Percentiles rank a stretch among this genome's conserved stretches.
Conservation (phyloP, 768 basidiomycete genomes). For the Leccinum fibrillosum region DNA sequence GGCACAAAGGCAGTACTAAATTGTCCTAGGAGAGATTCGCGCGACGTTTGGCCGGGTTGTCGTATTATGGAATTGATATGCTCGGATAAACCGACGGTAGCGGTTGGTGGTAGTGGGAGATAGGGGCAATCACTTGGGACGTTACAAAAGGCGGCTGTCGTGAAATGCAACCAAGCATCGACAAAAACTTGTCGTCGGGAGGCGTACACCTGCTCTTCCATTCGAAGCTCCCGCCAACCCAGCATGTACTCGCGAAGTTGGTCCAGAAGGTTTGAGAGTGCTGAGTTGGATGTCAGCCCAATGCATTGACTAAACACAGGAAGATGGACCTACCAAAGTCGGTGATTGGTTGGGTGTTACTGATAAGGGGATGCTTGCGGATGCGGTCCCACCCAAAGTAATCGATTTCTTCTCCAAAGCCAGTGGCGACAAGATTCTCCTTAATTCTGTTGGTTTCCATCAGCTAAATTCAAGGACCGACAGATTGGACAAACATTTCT, state of each 20-base stretch:
- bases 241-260: slow-evolving; percentile 26
- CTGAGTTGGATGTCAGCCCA: slow-evolving; percentile 17
- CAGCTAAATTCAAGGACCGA: neutral
- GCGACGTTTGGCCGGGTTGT: slow-evolving; percentile 6
- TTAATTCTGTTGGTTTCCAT: slow-evolving; percentile 18
- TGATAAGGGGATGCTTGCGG: slow-evolving; percentile 28
- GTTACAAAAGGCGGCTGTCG: slow-evolving; percentile 10
- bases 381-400: slow-evolving; percentile 32
- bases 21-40: slow-evolving; percentile 14
- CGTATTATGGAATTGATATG: slow-evolving; percentile 26
- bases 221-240: slow-evolving; percentile 29
- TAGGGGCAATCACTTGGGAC: slow-evolving; percentile 14
- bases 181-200: slow-evolving; percentile 24
- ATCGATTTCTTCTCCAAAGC: slow-evolving; percentile 27
- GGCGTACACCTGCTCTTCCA: slow-evolving; percentile 29
- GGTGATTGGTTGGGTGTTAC: slow-evolving; percentile 21
- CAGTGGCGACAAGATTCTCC: slow-evolving; percentile 13
- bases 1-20: slow-evolving; percentile 15
- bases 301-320: neutral
- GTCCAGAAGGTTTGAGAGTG: slow-evolving; percentile 11
- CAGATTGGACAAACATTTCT: slow-evolving; percentile 20
- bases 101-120: slow-evolving; percentile 27
- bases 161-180: slow-evolving; percentile 26
- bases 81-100: slow-evolving; percentile 23
- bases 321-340: slow-evolving; percentile 14